These are phyloP conservation scores for Immersiporthe knoxdaviesiana DNA, from an alignment of 2,329 filamentous ascomycete species.

Conservation along the genomic window DNA sequence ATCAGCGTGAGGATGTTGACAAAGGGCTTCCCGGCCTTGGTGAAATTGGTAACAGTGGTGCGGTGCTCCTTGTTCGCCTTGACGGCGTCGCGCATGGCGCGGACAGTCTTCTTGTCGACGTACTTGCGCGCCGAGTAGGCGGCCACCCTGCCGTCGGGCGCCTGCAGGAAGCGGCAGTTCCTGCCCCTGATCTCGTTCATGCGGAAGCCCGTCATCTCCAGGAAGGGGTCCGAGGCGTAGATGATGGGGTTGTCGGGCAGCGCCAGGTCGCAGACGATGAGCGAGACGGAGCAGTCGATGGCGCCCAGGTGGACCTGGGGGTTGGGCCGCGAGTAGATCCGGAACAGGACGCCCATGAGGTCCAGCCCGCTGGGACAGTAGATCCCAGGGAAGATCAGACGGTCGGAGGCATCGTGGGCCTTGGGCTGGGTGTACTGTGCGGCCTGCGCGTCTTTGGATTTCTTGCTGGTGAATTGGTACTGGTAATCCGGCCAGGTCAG, in stretches of 20 bases:
- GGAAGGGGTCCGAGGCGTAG: conserved; percentile 82
- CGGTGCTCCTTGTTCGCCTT: conserved; percentile 51
- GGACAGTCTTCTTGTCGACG: conserved; percentile 66
- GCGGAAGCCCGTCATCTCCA: conserved; percentile 77
- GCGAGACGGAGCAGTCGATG: conserved; percentile 81
- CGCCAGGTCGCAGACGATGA: conserved; percentile 79
- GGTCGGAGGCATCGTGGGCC: conserved; percentile 39
- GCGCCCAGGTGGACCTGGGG: conserved; percentile 79
- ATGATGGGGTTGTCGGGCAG: conserved; percentile 78
- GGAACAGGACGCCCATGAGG: conserved; percentile 60
- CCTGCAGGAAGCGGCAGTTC: conserved; percentile 86
- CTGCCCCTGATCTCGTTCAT: conserved; percentile 73
- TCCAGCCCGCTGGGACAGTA: conserved; percentile 60
- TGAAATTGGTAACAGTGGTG: conserved; percentile 72
- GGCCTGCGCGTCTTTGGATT: conserved; percentile 25
- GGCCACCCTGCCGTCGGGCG: conserved; percentile 68
- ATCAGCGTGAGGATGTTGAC: conserved; percentile 87
- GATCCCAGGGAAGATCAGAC: conserved; percentile 59
- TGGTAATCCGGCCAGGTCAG: conserved; percentile 16
- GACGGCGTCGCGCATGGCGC: conserved; percentile 54
- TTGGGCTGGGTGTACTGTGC: conserved; percentile 17
- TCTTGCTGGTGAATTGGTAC: conserved; percentile 26
- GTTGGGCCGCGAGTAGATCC: conserved; percentile 70
- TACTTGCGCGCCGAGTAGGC: conserved; percentile 64
- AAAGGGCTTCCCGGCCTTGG: conserved; percentile 77